A percentile compares a stretch with the other conserved stretches of the same genome.
These are phyloP conservation scores for Begonia masoniana DNA, from an alignment of 306 rosid genomes.

Conservation along the genomic window DNA sequence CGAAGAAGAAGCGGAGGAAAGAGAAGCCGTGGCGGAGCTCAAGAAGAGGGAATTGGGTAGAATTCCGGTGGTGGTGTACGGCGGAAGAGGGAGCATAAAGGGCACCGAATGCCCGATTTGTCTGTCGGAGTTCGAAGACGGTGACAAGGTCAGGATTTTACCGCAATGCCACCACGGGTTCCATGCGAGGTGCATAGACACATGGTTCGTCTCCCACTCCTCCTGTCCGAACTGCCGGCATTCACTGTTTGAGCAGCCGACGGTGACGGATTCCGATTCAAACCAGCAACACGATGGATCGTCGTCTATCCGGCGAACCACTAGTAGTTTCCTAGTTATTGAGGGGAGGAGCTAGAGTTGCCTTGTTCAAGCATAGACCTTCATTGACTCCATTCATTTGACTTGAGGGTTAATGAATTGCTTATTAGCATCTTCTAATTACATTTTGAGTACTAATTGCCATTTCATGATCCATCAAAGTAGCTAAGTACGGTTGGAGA, in stretches of 20 bases:
- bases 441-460: no score
- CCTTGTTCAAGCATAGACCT: no score
- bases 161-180: conserved; percentile 81
- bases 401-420: no score
- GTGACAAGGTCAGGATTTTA: conserved; percentile 52
- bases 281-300: background rate
- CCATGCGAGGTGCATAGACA: conserved; percentile 72
- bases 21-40: conserved; percentile 33
- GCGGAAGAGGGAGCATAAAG: conserved; percentile 27
- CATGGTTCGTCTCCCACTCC: conserved; percentile 66
- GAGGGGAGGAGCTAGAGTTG: background rate
- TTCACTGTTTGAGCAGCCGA: conserved; percentile 24
- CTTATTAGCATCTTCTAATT: no score
- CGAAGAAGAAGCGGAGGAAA: conserved; percentile 27
- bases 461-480: no score
- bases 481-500: no score
- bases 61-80: conserved; percentile 64
- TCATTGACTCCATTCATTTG: no score
- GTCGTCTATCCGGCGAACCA: background rate
- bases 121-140: conserved; percentile 58
- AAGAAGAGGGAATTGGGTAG: conserved; percentile 37
- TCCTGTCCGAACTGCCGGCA: conserved; percentile 86
- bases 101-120: conserved; percentile 82
- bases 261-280: background rate
- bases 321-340: background rate